These are phyloP conservation scores for Epichloe coenophiala DNA, from an alignment of 2,329 filamentous ascomycete genomes.

Conservation along the genomic window DNA sequence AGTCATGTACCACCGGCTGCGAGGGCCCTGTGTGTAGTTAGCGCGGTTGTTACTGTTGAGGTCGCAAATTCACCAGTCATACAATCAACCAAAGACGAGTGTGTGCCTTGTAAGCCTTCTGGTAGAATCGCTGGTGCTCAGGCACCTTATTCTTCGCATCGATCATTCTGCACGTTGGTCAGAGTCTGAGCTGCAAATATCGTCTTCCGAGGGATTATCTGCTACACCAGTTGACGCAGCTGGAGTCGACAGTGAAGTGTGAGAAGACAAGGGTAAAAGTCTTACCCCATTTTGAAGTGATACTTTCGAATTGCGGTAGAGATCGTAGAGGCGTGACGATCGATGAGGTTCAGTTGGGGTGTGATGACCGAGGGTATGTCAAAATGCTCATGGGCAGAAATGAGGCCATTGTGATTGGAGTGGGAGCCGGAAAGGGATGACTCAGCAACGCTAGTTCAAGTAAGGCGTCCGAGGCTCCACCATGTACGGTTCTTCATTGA, in stretches of 20 bases:
- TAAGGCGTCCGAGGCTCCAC: not conserved
- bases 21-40: slow-evolving; percentile 38
- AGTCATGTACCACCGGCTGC: slow-evolving; percentile 50
- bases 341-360: slow-evolving; percentile 14
- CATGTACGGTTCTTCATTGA: not conserved
- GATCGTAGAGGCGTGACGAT: slow-evolving; percentile 11
- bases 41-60: not conserved
- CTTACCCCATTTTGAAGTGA: slow-evolving; percentile 29
- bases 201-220: not conserved
- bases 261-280: not conserved
- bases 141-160: slow-evolving; percentile 67
- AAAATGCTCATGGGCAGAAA: slow-evolving; percentile 17
- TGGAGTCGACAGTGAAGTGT: not conserved
- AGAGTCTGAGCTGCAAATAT: slow-evolving; percentile 5
- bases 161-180: slow-evolving; percentile 35
- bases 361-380: slow-evolving; percentile 14
- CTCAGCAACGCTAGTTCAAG: slow-evolving; percentile 15
- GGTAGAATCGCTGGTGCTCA: slow-evolving; percentile 60
- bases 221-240: not conserved
- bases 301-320: slow-evolving; percentile 11
- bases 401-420: slow-evolving; percentile 23
- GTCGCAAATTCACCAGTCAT: slow-evolving; percentile 21
- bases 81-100: slow-evolving; percentile 69
- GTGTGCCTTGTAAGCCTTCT: slow-evolving; percentile 55
- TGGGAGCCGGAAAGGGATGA: slow-evolving; percentile 19